Conservation (phyloP, 306 rosid species). For the Sechiopsis laciniata region DNA sequence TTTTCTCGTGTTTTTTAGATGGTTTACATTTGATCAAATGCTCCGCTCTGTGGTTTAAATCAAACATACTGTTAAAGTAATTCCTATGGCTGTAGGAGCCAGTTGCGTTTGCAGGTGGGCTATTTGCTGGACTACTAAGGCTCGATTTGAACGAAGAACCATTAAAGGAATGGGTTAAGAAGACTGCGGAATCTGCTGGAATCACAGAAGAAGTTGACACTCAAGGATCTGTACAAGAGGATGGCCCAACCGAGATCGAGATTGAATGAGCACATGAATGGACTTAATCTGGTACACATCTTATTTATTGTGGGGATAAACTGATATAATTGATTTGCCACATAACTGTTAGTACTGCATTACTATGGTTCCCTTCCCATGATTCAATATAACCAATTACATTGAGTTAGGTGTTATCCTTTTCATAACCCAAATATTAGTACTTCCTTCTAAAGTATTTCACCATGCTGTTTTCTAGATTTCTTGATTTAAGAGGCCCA, state of each 20-base stretch:
- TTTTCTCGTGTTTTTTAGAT: background rate
- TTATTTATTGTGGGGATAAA: background rate
- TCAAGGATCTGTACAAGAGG: conserved; percentile 40
- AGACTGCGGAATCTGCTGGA: conserved; percentile 75
- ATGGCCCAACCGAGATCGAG: conserved; percentile 67
- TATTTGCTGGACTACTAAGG: conserved; percentile 77
- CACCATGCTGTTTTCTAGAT: background rate
- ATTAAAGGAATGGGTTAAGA: conserved; percentile 78
- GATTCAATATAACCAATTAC: background rate
- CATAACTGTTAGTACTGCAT: background rate
- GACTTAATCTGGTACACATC: background rate
- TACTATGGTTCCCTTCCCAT: background rate
- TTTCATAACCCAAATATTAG: background rate
- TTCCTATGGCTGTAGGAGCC: conserved; percentile 57
- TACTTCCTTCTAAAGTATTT: background rate
- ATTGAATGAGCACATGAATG: conserved; percentile 45
- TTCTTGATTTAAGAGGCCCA: too few relatives aligned
- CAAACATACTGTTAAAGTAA: background rate
- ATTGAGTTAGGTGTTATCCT: background rate
- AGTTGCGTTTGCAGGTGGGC: conserved; percentile 81
- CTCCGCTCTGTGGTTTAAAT: background rate
- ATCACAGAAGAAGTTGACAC: conserved; percentile 46
- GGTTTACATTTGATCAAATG: background rate
- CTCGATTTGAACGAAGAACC: conserved; percentile 92
- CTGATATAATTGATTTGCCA: background rate